Evolutionary conservation across 192 early-diverging fungal species (phyloP), one percentile per base, ranked within the genome.

Genomic region (Phlyctochytrium planicorne): DNA sequence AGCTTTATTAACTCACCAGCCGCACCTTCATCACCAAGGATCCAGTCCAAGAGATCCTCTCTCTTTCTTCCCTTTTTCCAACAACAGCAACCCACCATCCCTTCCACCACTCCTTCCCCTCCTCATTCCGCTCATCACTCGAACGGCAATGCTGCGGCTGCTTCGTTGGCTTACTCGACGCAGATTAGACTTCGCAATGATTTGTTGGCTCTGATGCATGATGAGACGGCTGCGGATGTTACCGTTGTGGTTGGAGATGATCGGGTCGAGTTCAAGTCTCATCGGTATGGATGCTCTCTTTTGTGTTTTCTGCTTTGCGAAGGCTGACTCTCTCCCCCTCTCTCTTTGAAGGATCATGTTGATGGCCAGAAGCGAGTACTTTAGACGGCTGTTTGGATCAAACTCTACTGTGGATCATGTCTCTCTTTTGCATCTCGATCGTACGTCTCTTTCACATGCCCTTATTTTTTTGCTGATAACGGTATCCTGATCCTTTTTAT

Each of bases 161-260:
- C 55, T 29, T 14, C 55, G 12, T 12, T 27, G 20, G 55, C 27
- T 12, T 29, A 57, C 27, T 10, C 55, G 55, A 57, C 55, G 10
- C 55, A 57, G 55, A 25, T 57, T 27, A 57, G 66, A n/a, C 66
- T 67, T 23, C 27, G 53, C 12, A 60, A 57, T 32, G 68, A 70
- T 32, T n/a, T 71, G 10, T 53, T 65, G 32, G 23, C 62, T 31
- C 30, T 71, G 24, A 31, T 71, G 14, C 30, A 47, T 20, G n/a
- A 23, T 3, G 62, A 23, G n/a, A 35, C n/a, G 12, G 12, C 14
- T 6, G 30, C 62, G 0, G 69, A 71, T 32, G 62, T 65, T 17
- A 6, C n/a, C 25, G 35, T 71, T 3, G 37, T 65, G 36, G 69
- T 71, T 32, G 69, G 69, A 2, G 50, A 62, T 17, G 69, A 71